phyloP scores from a whole-genome alignment of 345 rosid genomes.

The Nephelium lappaceum region DNA sequence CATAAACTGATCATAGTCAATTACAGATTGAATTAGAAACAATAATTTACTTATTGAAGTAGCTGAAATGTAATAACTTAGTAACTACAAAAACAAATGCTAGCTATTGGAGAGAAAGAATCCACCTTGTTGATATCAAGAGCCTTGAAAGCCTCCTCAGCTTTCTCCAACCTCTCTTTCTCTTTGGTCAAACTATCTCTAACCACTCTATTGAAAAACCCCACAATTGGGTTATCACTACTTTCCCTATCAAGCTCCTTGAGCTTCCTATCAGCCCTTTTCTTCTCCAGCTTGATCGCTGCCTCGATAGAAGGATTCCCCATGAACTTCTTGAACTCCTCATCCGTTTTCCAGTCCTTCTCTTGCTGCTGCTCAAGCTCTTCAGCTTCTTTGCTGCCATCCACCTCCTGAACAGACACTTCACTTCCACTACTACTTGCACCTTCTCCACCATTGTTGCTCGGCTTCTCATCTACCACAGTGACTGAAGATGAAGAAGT shows the following conservation, averaged over 20 bases:
- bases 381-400: conserved; percentile 27
- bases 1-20: too few species aligned
- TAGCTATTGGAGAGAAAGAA: conserved; percentile 10
- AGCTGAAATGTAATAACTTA: not conserved
- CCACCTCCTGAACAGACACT: conserved; percentile 17
- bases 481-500: conserved; percentile 46
- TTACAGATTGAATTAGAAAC: not conserved
- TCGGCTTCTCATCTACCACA: conserved; percentile 41
- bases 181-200: conserved; percentile 69
- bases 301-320: conserved; percentile 97
- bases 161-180: conserved; percentile 81
- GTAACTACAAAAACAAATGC: not conserved
- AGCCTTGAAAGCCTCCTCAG: conserved; percentile 82
- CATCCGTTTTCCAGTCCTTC: conserved; percentile 88
- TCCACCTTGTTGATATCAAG: conserved; percentile 93
- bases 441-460: conserved; percentile 12
- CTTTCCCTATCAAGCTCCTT: conserved; percentile 74
- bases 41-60: not conserved
- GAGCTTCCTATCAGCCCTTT: conserved; percentile 87
- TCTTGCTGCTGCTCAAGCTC: conserved; percentile 67
- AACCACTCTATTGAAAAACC: conserved; percentile 55
- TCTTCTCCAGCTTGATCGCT: conserved; percentile 93
- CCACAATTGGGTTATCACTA: conserved; percentile 53
- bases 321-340: conserved; percentile 96
- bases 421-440: conserved; percentile 22